Base-by-base conservation (phyloP, 1,139 yeast species). In the Taphrina confusa region DNA sequence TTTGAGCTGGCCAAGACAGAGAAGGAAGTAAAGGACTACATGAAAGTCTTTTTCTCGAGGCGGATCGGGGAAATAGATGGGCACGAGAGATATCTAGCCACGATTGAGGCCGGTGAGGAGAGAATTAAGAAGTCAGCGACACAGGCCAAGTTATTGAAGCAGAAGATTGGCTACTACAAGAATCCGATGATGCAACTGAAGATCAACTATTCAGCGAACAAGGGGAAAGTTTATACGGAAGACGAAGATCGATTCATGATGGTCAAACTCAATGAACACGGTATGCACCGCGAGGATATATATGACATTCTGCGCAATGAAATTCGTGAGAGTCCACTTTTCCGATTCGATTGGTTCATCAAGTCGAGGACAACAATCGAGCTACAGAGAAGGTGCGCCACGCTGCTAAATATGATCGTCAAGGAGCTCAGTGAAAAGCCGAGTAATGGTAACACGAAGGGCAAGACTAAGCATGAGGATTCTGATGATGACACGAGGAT, bases 341-440 rank as follows among this genome's bases (percentile, higher is more conserved):
- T 92, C 75, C 80, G 81, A 57, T 92, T 89, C 71, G 96, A 92
- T 68, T 92, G 96, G 94, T 92, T 84, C 71, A 81, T 92, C 70
- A 77, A 81, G 64, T 87, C 96, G 0, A 79, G 98, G 66, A 85
- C 95, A 0, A 82, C 95, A 0, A 85, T 83, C 64, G 98, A 92
- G 68, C 70, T 92, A 47, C 83, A 89, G 6, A 80, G 97, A 71
- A 80, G 98, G 67, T 82, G 90, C 45, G 83, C 82, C 57, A 90
- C 97, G 0, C 75, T 92, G 61, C 73, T 92, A 52, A 76, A 89
- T 34, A 87, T 95, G 3, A 79, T 92, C 25, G 82, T 89, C 0
- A 81, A 91, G 68, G 97, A 92, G 31, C 23, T 56, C 27, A 42
- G 64, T 37, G 58, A 44, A 12, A 33, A 33, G 18, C 42, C 52